These are phyloP conservation scores for Suillus subaureus DNA, from an alignment of 768 basidiomycete species.

Conservation along the genomic window DNA sequence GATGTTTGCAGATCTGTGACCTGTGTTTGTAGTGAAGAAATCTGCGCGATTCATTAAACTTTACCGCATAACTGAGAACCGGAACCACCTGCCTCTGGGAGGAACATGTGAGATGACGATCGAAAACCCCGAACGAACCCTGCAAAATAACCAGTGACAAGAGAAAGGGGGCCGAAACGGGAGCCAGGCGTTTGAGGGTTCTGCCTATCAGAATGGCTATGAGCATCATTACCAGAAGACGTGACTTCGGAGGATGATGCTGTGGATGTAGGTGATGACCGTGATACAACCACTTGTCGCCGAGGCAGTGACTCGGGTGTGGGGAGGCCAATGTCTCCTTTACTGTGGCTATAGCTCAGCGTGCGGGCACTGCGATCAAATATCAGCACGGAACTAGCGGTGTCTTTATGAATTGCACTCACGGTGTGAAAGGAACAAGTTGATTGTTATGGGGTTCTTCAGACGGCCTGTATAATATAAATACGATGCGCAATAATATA, in stretches of 20 bases:
- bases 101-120: slow-evolving; percentile 2
- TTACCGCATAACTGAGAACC: neutral
- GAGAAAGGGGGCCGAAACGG: neutral
- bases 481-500: neutral
- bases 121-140: neutral
- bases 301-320: slow-evolving; percentile 11
- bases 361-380: slow-evolving; percentile 2
- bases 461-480: neutral
- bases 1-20: neutral
- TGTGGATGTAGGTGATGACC: neutral
- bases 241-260: neutral
- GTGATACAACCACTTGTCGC: neutral
- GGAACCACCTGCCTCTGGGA: neutral
- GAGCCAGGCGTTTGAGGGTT: neutral
- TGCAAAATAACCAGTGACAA: neutral
- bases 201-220: neutral
- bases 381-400: neutral
- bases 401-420: neutral
- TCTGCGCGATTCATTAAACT: neutral
- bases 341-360: neutral
- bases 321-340: neutral
- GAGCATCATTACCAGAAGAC: neutral
- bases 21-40: neutral
- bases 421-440: slow-evolving; percentile 2
- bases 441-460: neutral